Conservation (phyloP, 805 yeast genomes). For the Pichia nanzhaoensis region DNA sequence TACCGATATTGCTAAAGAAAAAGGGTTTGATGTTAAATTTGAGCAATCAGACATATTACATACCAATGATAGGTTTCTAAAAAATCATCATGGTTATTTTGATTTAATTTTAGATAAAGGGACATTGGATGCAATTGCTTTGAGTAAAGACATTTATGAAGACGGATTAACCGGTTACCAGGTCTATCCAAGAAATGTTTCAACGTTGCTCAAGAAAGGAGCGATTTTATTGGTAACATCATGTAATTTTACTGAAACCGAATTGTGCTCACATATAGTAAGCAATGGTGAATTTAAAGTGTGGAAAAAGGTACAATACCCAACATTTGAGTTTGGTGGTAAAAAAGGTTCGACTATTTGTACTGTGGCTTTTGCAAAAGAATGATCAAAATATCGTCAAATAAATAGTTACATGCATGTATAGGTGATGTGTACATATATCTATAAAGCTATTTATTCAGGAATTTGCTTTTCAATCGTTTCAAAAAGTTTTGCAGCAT, state of each 20-base stretch:
- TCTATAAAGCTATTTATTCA: slow-evolving; percentile 11
- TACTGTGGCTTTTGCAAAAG: slow-evolving; percentile 66
- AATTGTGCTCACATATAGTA: slow-evolving; percentile 52
- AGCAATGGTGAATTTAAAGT: slow-evolving; percentile 37
- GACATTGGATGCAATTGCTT: slow-evolving; percentile 92
- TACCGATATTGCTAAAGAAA: slow-evolving; percentile 41
- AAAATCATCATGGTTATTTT: slow-evolving; percentile 32
- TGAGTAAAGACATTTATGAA: slow-evolving; percentile 53
- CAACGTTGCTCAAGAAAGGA: slow-evolving; percentile 45
- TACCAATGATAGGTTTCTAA: slow-evolving; percentile 30
- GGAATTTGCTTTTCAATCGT: slow-evolving; percentile 36
- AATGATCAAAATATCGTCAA: no score
- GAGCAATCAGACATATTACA: slow-evolving; percentile 63
- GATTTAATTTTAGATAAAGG: slow-evolving; percentile 90
- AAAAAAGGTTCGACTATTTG: slow-evolving; percentile 82
- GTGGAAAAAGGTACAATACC: slow-evolving; percentile 69
- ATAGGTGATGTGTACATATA: background rate
- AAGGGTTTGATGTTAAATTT: slow-evolving; percentile 40
- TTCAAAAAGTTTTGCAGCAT: slow-evolving; percentile 53
- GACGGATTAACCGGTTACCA: slow-evolving; percentile 44
- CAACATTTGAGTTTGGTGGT: slow-evolving; percentile 86
- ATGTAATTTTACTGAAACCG: slow-evolving; percentile 86
- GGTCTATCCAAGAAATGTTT: slow-evolving; percentile 56
- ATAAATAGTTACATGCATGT: background rate
- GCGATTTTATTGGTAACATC: slow-evolving; percentile 75